These are phyloP conservation scores for Dothideomycetes sp. DNA, from an alignment of 2,329 filamentous ascomycete genomes.

Conservation along the genomic window DNA sequence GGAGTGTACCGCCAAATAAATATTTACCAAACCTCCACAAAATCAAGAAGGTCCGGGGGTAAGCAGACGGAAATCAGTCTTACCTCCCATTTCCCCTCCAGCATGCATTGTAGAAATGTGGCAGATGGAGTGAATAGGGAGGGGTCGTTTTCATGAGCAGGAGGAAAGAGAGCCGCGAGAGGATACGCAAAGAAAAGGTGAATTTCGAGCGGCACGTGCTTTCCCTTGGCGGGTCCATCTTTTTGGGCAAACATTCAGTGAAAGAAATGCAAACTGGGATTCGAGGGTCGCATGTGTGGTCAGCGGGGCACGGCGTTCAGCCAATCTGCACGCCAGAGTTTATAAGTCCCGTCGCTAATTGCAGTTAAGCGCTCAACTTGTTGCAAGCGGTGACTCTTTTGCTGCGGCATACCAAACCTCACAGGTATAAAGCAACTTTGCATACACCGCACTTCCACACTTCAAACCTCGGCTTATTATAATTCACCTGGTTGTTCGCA, in stretches of 20 bases:
- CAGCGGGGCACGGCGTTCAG: neutral
- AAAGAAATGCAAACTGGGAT: too few relatives aligned
- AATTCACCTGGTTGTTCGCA: too few relatives aligned
- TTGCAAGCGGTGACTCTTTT: neutral
- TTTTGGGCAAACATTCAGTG: too few relatives aligned
- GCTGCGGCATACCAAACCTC: neutral
- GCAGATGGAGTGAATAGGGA: slow-evolving; percentile 13
- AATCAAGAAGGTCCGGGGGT: slow-evolving; percentile 11
- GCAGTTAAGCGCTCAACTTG: neutral
- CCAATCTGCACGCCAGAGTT: neutral
- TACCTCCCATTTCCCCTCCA: slow-evolving; percentile 13
- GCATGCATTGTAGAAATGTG: slow-evolving; percentile 5
- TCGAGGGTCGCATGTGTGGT: too few relatives aligned
- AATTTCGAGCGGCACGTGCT: slow-evolving; percentile 1
- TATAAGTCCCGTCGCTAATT: neutral
- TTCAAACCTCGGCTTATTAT: too few relatives aligned
- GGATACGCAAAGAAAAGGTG: slow-evolving; percentile 5
- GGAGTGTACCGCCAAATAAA: slow-evolving; percentile 9
- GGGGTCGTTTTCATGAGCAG: slow-evolving; percentile 10
- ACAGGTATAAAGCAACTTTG: too few relatives aligned
- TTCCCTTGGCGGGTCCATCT: neutral
- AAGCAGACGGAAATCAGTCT: slow-evolving; percentile 13
- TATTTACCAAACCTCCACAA: slow-evolving; percentile 12
- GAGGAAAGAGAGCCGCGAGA: slow-evolving; percentile 7
- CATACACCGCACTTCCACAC: too few relatives aligned